Base-by-base conservation (phyloP, 192 early-diverging fungal genomes). In the Entophlyctis luteolus region DNA sequence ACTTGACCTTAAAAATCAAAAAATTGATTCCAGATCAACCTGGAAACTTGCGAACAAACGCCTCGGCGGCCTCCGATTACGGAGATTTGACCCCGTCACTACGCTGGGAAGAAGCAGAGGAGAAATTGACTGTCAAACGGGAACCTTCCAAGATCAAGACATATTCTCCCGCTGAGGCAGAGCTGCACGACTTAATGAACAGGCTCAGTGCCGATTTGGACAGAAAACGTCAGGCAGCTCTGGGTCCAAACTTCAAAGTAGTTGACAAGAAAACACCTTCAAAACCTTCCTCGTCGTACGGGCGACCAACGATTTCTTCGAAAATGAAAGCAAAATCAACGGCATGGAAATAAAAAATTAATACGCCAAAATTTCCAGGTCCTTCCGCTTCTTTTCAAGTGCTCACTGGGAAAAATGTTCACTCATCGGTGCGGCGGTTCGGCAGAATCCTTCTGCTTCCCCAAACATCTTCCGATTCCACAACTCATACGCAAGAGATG, bases 121-220 rank as follows among this genome's bases (percentile, higher is more conserved):
- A 47, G 18, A n/a, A 2, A 22, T 22, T 16, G 18, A 47, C 18
- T 22, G 45, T 47, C 18, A 22, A 47, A n/a, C 45, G 18, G 18
- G 18, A 16, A 47, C 18, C 45, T n/a, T 22, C 45, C 18, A 47
- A n/a, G 45, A n/a, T 22, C 45, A 16, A 22, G 22, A 16, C 45
- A 47, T 22, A 47, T n/a, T n/a, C n/a, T n/a, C n/a, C 60, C 4
- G 60, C 60, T 4, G 60, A 63, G 42, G 14, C 32, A 32, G 60
- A 63, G 31, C 42, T 63, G 5, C 46, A 63, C 6, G 46, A 63
- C n/a, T 31, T 63, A 6, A 63, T 63, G 60, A n/a, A n/a, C 8
- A 25, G 47, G 27, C 42, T 63, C 2, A 48, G 31, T 23, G 20
- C 31, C 27, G 60, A 63, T 49, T 32, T 63, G n/a, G 42, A 31